These are phyloP conservation scores for Caloboletus firmus DNA, from an alignment of 1,284 basidiomycete genomes.

Conservation along the genomic window DNA sequence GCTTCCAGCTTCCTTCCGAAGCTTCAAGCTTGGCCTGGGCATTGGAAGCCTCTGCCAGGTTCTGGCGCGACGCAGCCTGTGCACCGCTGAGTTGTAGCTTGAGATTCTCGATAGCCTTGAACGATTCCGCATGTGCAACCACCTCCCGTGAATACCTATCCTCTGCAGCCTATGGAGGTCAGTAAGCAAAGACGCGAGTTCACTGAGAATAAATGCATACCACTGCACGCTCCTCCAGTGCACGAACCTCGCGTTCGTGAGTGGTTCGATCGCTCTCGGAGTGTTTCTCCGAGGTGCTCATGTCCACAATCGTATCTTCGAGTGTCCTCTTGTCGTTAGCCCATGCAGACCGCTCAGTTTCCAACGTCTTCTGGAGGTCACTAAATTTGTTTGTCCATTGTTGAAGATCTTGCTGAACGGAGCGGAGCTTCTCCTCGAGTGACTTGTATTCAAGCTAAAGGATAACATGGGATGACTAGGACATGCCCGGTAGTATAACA, in stretches of 20 bases:
- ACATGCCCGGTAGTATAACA: slow-evolving; percentile 1
- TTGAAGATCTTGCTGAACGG: slow-evolving; percentile 57
- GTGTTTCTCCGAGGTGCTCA: slow-evolving; percentile 66
- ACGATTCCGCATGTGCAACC: slow-evolving; percentile 79
- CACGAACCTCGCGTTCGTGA: slow-evolving; percentile 63
- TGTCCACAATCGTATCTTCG: slow-evolving; percentile 75
- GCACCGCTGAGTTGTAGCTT: slow-evolving; percentile 59
- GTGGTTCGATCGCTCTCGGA: slow-evolving; percentile 62
- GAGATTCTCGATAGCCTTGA: slow-evolving; percentile 68
- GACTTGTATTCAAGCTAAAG: slow-evolving; percentile 64
- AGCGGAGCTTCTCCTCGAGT: slow-evolving; percentile 61
- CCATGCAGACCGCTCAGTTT: slow-evolving; percentile 67
- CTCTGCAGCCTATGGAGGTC: slow-evolving; percentile 61
- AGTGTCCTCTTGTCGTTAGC: slow-evolving; percentile 75
- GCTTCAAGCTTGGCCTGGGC: slow-evolving; percentile 68
- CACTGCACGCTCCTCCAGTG: slow-evolving; percentile 71
- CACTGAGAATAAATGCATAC: slow-evolving; percentile 35
- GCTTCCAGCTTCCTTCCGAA: slow-evolving; percentile 78
- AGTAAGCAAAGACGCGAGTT: neutral
- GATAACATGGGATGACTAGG: neutral
- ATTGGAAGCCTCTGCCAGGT: slow-evolving; percentile 63
- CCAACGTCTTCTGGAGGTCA: slow-evolving; percentile 64
- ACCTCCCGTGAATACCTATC: slow-evolving; percentile 79
- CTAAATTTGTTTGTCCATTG: slow-evolving; percentile 51
- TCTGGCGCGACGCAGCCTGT: slow-evolving; percentile 56